A percentile compares a stretch with the other conserved stretches of the same genome.
These are phyloP conservation scores for Pseudogymnoascus sp. DNA, from an alignment of 2,329 filamentous ascomycete species.

Conservation along the genomic window DNA sequence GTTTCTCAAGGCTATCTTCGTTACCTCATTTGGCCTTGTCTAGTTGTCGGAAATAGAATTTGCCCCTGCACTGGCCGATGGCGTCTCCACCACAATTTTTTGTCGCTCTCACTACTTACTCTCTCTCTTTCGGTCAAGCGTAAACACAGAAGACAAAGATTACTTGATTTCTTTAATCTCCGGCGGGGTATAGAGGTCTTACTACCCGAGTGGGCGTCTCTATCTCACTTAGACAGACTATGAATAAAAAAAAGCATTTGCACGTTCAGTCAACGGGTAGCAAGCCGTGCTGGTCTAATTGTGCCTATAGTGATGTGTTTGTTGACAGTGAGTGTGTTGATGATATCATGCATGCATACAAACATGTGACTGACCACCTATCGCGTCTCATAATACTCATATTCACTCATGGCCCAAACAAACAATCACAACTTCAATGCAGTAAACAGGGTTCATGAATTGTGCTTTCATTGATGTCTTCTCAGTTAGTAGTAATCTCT, in stretches of 20 bases:
- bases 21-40: slow-evolving; percentile 2
- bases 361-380: not conserved
- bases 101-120: not conserved
- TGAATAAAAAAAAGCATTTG: slow-evolving; percentile 9
- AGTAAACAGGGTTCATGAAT: slow-evolving; percentile 1
- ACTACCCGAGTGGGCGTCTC: slow-evolving; percentile 8
- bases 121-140: slow-evolving; percentile 2
- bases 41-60: slow-evolving; percentile 6
- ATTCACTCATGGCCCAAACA: not conserved
- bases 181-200: slow-evolving; percentile 2
- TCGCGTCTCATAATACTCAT: not conserved
- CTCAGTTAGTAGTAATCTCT: slow-evolving; percentile 8
- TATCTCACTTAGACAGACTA: slow-evolving; percentile 10
- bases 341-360: slow-evolving; percentile 1
- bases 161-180: slow-evolving; percentile 8
- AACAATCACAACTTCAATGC: not conserved
- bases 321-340: not conserved
- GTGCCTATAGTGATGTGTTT: not conserved
- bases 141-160: slow-evolving; percentile 7
- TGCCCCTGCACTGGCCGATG: slow-evolving; percentile 12
- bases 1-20: not conserved
- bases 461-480: slow-evolving; percentile 9
- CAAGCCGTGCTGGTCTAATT: not conserved
- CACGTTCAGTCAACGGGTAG: slow-evolving; percentile 1
- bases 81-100: slow-evolving; percentile 8